Conservation (phyloP, 2,329 filamentous ascomycete genomes). For the Blumeria hordei region DNA sequence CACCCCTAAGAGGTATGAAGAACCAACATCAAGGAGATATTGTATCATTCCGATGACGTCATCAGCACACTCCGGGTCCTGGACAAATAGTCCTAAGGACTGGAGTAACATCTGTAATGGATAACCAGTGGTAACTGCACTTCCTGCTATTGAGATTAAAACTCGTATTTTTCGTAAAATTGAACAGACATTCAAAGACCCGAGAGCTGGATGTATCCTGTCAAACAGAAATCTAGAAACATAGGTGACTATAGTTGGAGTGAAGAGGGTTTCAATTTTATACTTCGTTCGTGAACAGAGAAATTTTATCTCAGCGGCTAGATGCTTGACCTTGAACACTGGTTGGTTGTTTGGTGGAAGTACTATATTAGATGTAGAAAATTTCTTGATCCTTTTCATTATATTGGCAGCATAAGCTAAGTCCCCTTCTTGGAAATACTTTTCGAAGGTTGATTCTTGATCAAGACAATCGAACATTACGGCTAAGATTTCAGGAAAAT, state of each 20-base stretch:
- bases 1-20: conserved; percentile 33
- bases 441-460: conserved; percentile 51
- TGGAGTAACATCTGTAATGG: conserved; percentile 77
- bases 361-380: conserved; percentile 37
- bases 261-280: conserved; percentile 45
- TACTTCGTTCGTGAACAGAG: conserved; percentile 51
- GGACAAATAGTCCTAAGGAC: conserved; percentile 52
- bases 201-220: conserved; percentile 59
- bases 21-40: conserved; percentile 53
- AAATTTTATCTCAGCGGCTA: conserved; percentile 51
- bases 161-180: conserved; percentile 70
- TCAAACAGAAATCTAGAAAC: conserved; percentile 58
- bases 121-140: conserved; percentile 51
- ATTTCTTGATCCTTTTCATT: conserved; percentile 43
- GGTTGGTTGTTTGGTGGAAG: conserved; percentile 69
- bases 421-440: conserved; percentile 33
- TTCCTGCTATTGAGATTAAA: conserved; percentile 53
- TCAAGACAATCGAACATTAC: conserved; percentile 55
- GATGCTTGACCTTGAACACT: conserved; percentile 53
- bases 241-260: conserved; percentile 45
- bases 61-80: conserved; percentile 68
- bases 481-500: conserved; percentile 56
- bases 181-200: conserved; percentile 66
- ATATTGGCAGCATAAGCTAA: conserved; percentile 36
- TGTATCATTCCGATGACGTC: conserved; percentile 71